phyloP scores from a whole-genome alignment of 371 early-diverging fungal genomes.

The Mucor piriformis region DNA sequence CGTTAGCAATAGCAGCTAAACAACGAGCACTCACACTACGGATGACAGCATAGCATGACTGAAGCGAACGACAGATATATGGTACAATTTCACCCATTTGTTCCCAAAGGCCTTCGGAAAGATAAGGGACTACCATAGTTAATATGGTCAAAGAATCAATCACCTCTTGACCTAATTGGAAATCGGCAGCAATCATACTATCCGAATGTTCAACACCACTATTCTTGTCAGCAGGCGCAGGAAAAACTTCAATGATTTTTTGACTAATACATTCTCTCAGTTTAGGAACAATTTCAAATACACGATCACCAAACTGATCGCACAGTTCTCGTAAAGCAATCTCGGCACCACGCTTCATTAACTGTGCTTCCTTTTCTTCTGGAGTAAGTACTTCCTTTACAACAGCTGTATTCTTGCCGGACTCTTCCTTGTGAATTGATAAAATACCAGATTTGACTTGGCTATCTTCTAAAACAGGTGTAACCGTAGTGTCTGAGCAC shows the following conservation, averaged over 20 bases:
- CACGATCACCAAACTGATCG: slow-evolving; percentile 65
- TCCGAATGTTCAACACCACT: slow-evolving; percentile 34
- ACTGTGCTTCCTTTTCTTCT: slow-evolving; percentile 53
- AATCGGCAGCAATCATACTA: slow-evolving; percentile 27
- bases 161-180: slow-evolving; percentile 65
- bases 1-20: slow-evolving; percentile 73
- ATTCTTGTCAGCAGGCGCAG: slow-evolving; percentile 7
- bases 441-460: slow-evolving; percentile 63
- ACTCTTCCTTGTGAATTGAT: slow-evolving; percentile 59
- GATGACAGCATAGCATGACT: slow-evolving; percentile 74
- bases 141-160: slow-evolving; percentile 81
- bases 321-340: slow-evolving; percentile 72
- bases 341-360: slow-evolving; percentile 86
- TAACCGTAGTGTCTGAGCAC: slow-evolving; percentile 79
- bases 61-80: slow-evolving; percentile 65
- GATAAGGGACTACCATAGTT: slow-evolving; percentile 66
- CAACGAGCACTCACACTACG: slow-evolving; percentile 83
- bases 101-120: slow-evolving; percentile 56
- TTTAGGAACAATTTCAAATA: slow-evolving; percentile 77
- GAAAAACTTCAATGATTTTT: slow-evolving; percentile 49
- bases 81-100: slow-evolving; percentile 63
- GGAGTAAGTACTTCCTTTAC: slow-evolving; percentile 44
- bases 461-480: slow-evolving; percentile 70
- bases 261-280: slow-evolving; percentile 76
- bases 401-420: slow-evolving; percentile 16